Evolutionary conservation across 2,329 filamentous ascomycete genomes (phyloP).

Genomic region (Alternaria postmessia): DNA sequence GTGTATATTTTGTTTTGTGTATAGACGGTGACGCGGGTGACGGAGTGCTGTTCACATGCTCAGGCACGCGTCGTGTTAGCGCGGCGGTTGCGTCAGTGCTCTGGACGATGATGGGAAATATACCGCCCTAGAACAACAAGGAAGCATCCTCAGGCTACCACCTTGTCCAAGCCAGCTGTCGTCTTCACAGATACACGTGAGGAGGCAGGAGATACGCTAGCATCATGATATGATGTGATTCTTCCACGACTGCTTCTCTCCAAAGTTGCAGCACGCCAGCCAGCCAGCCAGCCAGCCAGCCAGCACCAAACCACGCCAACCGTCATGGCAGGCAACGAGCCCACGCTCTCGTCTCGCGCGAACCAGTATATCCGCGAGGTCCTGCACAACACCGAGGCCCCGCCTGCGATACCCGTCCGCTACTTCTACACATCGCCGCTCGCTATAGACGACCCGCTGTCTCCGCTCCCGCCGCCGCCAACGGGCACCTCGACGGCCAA

Average conservation of each 20-base stretch:
- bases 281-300: too few species aligned
- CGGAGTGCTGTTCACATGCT: constrained; percentile 26
- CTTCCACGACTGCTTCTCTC: constrained; percentile 8
- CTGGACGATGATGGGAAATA: constrained; percentile 22
- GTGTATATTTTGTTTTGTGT: neutral
- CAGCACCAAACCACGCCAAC: constrained; percentile 3
- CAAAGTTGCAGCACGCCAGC: constrained; percentile 10
- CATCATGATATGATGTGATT: constrained; percentile 25
- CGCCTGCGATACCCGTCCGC: constrained; percentile 46
- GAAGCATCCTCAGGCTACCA: constrained; percentile 28
- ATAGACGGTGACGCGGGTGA: neutral
- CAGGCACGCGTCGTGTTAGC: constrained; percentile 32
- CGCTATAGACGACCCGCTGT: constrained; percentile 89
- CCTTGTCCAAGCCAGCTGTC: constrained; percentile 11
- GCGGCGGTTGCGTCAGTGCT: constrained; percentile 42
- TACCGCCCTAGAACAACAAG: constrained; percentile 20
- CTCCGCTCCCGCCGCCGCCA: constrained; percentile 65
- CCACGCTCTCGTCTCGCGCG: constrained; percentile 41
- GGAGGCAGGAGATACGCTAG: constrained; percentile 8
- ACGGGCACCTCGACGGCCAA: constrained; percentile 56
- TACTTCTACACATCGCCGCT: constrained; percentile 87
- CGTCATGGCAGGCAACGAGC: constrained; percentile 30
- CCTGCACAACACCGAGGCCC: constrained; percentile 49
- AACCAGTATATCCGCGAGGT: constrained; percentile 58
- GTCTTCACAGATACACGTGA: constrained; percentile 12